A percentile compares a stretch with the other conserved stretches of the same genome.
These are phyloP conservation scores for Gigaspora rosea DNA, from an alignment of 192 early-diverging fungal genomes.

Conservation along the genomic window DNA sequence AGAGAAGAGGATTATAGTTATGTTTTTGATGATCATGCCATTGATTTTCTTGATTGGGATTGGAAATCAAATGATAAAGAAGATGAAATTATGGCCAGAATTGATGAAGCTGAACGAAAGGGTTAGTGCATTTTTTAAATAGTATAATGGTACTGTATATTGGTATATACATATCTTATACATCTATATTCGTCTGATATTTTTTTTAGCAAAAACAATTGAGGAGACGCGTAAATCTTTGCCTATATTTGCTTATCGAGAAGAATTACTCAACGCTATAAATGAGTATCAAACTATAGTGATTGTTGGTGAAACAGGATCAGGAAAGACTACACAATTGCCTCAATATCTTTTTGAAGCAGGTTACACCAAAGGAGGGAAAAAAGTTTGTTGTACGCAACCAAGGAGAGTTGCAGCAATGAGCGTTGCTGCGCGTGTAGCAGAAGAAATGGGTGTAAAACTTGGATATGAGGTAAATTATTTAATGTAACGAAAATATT, in stretches of 20 bases:
- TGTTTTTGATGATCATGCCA: slow-evolving; percentile 89
- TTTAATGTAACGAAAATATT: neutral
- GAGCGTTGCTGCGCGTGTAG: slow-evolving; percentile 95
- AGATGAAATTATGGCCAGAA: slow-evolving; percentile 52
- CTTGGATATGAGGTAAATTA: slow-evolving; percentile 78
- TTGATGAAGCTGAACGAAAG: slow-evolving; percentile 73
- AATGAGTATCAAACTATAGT: slow-evolving; percentile 86
- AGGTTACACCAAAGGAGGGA: slow-evolving; percentile 86
- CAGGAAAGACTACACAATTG: slow-evolving; percentile 98
- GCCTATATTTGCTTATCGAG: slow-evolving; percentile 87
- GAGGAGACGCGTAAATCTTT: slow-evolving; percentile 82
- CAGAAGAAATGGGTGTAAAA: slow-evolving; percentile 95
- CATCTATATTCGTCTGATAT: neutral
- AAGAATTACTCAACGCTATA: slow-evolving; percentile 82
- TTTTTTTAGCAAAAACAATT: slow-evolving; percentile 48
- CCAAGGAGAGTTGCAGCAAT: slow-evolving; percentile 98
- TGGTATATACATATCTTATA: neutral
- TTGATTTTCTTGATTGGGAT: slow-evolving; percentile 83
- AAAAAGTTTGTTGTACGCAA: slow-evolving; percentile 95
- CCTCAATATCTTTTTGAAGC: slow-evolving; percentile 96
- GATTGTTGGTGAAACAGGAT: slow-evolving; percentile 97
- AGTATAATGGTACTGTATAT: no score
- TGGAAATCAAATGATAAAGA: slow-evolving; percentile 52
- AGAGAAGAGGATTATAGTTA: slow-evolving; percentile 80
- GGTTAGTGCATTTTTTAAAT: slow-evolving; percentile 38